Evolutionary conservation across 2,329 filamentous ascomycete genomes (phyloP).

Genomic region (Botrytis porri): DNA sequence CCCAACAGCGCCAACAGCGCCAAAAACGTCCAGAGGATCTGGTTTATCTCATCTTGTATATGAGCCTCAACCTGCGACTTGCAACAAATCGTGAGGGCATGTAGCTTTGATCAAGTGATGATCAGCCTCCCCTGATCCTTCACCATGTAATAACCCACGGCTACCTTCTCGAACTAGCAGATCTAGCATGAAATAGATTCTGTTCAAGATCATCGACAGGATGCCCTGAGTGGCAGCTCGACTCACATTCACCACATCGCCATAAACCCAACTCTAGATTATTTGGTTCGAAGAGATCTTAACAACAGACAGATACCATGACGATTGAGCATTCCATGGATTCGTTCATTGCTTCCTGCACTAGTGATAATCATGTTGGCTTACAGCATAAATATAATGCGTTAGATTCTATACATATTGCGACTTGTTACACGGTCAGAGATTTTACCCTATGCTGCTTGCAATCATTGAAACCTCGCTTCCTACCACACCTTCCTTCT

Average conservation of each 20-base stretch:
- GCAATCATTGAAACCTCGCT: background rate
- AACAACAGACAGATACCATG: background rate
- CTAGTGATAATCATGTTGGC: background rate
- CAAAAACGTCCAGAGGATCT: background rate
- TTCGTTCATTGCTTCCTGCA: background rate
- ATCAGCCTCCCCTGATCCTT: background rate
- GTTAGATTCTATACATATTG: background rate
- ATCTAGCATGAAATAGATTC: background rate
- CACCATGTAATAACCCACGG: background rate
- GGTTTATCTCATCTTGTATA: background rate
- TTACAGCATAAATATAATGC: background rate
- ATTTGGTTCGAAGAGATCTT: too few species aligned
- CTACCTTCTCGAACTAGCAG: too few species aligned
- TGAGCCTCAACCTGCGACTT: slow-evolving; percentile 4
- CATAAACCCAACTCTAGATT: background rate
- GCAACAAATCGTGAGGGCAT: slow-evolving; percentile 6
- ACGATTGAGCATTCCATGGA: background rate
- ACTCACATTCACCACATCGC: background rate
- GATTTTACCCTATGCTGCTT: background rate
- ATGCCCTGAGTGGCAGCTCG: background rate
- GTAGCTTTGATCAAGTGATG: slow-evolving; percentile 11
- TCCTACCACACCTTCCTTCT: background rate
- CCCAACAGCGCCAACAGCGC: background rate
- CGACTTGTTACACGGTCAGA: background rate
- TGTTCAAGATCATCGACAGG: background rate